A percentile compares a stretch with the other conserved stretches of the same genome.
Evolutionary conservation across 208 protist species (phyloP).

Genomic region (Trichomonas gallinae): DNA sequence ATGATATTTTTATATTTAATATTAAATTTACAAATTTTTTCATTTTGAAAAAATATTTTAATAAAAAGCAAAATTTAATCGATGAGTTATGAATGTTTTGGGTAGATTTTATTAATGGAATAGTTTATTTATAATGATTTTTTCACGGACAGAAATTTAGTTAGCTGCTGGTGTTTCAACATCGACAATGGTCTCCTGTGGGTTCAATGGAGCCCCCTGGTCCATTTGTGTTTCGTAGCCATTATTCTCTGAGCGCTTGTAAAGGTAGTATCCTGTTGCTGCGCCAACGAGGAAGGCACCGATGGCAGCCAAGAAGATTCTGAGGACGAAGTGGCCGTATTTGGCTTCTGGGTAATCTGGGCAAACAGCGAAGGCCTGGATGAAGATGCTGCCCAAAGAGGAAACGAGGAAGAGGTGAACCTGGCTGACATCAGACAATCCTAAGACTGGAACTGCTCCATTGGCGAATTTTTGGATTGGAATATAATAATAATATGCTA

Average conservation of each 20-base stretch:
- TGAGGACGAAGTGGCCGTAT: not conserved
- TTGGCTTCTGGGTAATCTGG: not conserved
- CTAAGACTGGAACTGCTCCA: not conserved
- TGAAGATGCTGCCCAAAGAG: not conserved
- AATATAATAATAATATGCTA: not conserved
- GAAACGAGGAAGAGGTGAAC: not conserved
- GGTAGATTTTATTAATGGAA: too few species aligned
- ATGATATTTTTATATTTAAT: too few species aligned
- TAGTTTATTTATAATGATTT: too few species aligned
- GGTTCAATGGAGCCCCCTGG: not conserved
- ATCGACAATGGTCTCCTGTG: not conserved
- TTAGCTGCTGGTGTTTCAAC: not conserved
- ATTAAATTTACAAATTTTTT: too few species aligned
- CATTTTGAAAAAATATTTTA: too few species aligned
- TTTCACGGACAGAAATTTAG: not conserved
- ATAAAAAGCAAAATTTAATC: too few species aligned
- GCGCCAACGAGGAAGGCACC: not conserved
- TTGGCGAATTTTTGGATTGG: not conserved
- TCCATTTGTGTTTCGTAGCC: not conserved
- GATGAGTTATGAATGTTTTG: too few species aligned
- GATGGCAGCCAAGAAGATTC: not conserved
- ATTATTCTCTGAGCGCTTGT: not conserved
- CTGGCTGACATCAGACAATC: not conserved
- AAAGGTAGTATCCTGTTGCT: not conserved
- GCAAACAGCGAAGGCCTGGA: not conserved